Conservation (phyloP, 345 rosid species). For the Atalantia buxifolia region DNA sequence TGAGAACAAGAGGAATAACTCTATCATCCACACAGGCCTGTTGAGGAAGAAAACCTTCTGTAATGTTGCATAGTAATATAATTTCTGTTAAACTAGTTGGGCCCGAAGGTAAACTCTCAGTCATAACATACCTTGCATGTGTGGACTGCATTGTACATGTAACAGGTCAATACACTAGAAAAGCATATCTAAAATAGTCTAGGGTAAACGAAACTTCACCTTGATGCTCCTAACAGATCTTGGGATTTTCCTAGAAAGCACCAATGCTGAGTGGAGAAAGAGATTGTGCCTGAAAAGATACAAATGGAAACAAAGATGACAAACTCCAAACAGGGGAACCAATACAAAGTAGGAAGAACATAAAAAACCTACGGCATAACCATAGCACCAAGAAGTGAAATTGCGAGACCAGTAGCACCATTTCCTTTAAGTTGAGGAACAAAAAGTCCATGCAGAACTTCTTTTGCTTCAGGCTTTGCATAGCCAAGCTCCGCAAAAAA, state of each 20-base stretch:
- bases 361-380: conserved; percentile 88
- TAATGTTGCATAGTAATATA: neutral
- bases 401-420: conserved; percentile 92
- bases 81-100: neutral
- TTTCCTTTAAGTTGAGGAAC: conserved; percentile 90
- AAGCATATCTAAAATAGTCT: neutral
- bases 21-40: neutral
- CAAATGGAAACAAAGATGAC: conserved; percentile 1
- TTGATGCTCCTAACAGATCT: conserved; percentile 76
- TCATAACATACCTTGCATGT: neutral
- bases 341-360: neutral
- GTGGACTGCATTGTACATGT: neutral
- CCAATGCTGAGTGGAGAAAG: conserved; percentile 94
- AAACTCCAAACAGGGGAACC: conserved; percentile 3
- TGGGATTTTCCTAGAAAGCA: conserved; percentile 89
- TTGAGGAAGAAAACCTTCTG: neutral
- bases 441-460: conserved; percentile 83
- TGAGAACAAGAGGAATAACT: neutral
- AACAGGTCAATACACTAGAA: neutral
- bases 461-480: conserved; percentile 69
- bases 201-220: conserved; percentile 28
- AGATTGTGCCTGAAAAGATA: conserved; percentile 70
- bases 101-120: neutral
- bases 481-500: conserved; percentile 75
- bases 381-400: conserved; percentile 95